Evolutionary conservation across 441 rosid genomes (phyloP), one percentile per base, ranked within the genome.

Genomic region (Syzygium syzygioides): DNA sequence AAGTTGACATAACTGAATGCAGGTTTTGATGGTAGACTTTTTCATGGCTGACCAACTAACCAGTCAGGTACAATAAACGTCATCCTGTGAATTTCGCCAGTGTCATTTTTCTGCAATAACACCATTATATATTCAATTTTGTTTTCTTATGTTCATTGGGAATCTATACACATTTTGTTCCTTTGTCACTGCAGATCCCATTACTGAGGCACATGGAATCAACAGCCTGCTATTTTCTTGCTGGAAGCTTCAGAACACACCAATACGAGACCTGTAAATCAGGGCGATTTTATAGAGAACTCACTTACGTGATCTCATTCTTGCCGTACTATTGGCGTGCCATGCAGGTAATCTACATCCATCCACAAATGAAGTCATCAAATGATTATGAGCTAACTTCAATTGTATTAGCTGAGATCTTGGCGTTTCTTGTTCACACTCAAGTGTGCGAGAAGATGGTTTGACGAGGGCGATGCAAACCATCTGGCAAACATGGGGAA

Each of bases 1-100:
- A 86, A 34, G 88, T 79, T 45, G 84, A 41, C 14, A 30, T 23
- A 23, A 14, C 14, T 48, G 18, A 32, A 37, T 92, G 86, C 91
- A 98, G 99, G 99, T 98, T 91, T 90, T 96, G 92, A 93, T 98
- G 98, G 99, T 95, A 11, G 99, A 98, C 87, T 96, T 97, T 90
- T 97, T 98, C 94, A 98, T 98, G 99, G 99, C 99, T 18, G 99
- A 97, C 93, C 99, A 98, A 89, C 98, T 98, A 48, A 96, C 99
- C 28, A 98, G 99, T 90, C 99, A 98, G 99, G 99, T 98, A 91
- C 91, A 4, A 23, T 85, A 60, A 34, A 66, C 64, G 86, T 85
- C 25, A 45, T 45, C 66, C 83, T 55, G 15, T 3, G 20, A 80
- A 12, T 85, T 86, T 54, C 52, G 2, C 7, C 3, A 0, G 53